Conservation (phyloP, 2,329 filamentous ascomycete genomes). For the Seiridium cupressi region DNA sequence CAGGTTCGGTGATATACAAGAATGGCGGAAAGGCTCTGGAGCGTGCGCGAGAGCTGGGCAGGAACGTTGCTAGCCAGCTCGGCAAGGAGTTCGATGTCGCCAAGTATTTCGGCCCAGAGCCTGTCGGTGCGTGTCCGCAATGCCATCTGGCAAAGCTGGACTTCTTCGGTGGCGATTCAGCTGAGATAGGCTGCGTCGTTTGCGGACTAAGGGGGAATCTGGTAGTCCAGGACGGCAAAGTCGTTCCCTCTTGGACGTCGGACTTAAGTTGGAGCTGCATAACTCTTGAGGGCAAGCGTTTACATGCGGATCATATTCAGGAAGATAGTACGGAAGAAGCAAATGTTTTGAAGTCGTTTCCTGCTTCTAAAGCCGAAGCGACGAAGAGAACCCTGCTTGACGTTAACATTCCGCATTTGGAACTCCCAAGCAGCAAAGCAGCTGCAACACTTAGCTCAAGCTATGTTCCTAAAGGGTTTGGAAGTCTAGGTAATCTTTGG, state of each 20-base stretch:
- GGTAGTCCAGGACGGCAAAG: not conserved
- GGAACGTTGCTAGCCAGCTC: conserved; percentile 2
- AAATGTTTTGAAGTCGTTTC: not conserved
- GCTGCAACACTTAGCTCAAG: no score
- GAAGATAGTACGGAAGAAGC: not conserved
- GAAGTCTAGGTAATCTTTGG: no score
- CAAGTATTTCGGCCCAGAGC: not conserved
- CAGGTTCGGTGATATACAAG: conserved; percentile 5
- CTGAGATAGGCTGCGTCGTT: not conserved
- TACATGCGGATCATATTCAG: conserved; percentile 1
- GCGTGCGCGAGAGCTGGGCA: not conserved
- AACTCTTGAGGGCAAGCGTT: conserved; percentile 2
- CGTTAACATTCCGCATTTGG: not conserved
- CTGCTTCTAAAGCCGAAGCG: not conserved
- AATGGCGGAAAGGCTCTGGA: not conserved
- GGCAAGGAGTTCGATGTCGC: conserved; percentile 1
- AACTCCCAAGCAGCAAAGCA: not conserved
- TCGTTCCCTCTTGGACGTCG: not conserved
- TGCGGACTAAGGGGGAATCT: not conserved
- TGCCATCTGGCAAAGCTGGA: conserved; percentile 5
- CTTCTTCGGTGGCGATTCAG: not conserved
- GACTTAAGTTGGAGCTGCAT: not conserved
- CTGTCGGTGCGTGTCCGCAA: not conserved
- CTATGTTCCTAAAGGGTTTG: no score
- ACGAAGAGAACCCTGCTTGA: not conserved